phyloP scores from a whole-genome alignment of 148 eudicot species.

The Suaeda aralocaspica region DNA sequence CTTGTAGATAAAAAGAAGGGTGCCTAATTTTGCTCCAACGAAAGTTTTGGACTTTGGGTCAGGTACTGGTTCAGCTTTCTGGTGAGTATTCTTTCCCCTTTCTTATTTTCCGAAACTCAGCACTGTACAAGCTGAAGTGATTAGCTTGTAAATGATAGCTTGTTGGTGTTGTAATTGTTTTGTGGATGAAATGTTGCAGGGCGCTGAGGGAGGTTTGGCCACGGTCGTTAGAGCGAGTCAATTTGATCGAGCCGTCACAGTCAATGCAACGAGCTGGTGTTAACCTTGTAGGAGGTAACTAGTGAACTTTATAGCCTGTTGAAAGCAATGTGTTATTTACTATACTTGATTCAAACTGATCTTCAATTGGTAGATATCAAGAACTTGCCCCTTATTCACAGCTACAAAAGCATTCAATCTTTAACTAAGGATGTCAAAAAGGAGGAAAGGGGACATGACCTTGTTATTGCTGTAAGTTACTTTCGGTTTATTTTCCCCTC shows the following conservation, averaged over 20 bases:
- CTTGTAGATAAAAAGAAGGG: conserved; percentile 41
- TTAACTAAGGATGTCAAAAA: conserved; percentile 52
- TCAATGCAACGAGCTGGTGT: conserved; percentile 94
- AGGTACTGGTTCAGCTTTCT: conserved; percentile 92
- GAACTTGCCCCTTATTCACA: conserved; percentile 72
- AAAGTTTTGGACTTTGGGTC: conserved; percentile 92
- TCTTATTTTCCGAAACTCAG: no score
- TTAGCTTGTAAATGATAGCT: not conserved
- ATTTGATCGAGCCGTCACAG: conserved; percentile 80
- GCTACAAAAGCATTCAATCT: conserved; percentile 67
- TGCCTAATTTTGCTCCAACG: conserved; percentile 71
- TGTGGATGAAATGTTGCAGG: conserved; percentile 37
- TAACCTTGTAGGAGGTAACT: conserved; percentile 60
- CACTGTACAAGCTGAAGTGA: not conserved
- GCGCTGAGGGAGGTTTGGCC: conserved; percentile 86
- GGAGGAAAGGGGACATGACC: conserved; percentile 78
- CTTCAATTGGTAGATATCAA: conserved; percentile 45
- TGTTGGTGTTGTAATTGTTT: not conserved
- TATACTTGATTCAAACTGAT: conserved; percentile 14
- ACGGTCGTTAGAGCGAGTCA: conserved; percentile 39
- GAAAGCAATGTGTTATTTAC: not conserved
- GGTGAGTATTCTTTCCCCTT: conserved; percentile 46
- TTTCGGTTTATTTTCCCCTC: not conserved
- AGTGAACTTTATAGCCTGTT: not conserved
- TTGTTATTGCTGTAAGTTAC: conserved; percentile 87